Conservation (phyloP, 2,329 filamentous ascomycete genomes). For the Trichoderma pleuroti region DNA sequence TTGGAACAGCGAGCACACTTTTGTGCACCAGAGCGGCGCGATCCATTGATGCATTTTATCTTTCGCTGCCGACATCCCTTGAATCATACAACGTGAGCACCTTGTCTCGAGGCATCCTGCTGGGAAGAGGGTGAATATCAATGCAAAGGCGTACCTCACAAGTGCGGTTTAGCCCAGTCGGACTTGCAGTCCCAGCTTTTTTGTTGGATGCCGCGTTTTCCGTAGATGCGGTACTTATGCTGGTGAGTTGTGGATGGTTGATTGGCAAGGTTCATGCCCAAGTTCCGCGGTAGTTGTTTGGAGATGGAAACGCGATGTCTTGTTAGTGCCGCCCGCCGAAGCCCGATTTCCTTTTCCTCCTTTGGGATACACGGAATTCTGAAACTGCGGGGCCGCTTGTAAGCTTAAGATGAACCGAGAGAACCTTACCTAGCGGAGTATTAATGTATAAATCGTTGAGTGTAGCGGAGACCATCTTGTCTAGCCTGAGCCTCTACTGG, state of each 20-base stretch:
- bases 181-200: background rate
- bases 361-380: background rate
- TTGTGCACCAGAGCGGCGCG: background rate
- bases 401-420: background rate
- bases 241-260: background rate
- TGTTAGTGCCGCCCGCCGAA: background rate
- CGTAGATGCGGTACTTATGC: background rate
- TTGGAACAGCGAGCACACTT: background rate
- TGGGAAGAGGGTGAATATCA: background rate
- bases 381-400: background rate
- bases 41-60: background rate
- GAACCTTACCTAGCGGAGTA: background rate
- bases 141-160: background rate
- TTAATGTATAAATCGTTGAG: background rate
- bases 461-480: background rate
- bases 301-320: background rate
- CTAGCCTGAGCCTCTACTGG: background rate
- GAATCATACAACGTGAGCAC: background rate
- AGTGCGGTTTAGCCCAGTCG: background rate
- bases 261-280: background rate
- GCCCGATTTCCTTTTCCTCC: background rate
- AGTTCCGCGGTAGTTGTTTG: background rate
- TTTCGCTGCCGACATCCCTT: background rate
- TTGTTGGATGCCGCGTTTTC: background rate
- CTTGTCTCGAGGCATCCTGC: rapidly evolving